These are phyloP conservation scores for Cladosporium sp. DNA, from an alignment of 2,329 filamentous ascomycete genomes.

Conservation along the genomic window DNA sequence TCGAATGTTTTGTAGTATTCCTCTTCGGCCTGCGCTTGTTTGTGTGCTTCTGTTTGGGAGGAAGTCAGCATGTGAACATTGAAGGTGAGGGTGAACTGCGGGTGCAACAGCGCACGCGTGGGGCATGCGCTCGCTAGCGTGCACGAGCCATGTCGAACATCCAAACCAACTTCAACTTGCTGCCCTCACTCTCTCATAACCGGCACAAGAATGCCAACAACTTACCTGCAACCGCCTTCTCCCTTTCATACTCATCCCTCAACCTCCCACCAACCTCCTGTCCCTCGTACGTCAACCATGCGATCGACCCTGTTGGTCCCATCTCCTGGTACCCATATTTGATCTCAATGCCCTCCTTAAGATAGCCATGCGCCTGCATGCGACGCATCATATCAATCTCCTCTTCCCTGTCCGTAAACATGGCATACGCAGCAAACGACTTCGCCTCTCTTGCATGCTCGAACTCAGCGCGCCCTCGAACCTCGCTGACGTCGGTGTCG, in stretches of 20 bases:
- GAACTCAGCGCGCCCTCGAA: slow-evolving; percentile 10
- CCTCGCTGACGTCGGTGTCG: slow-evolving; percentile 3
- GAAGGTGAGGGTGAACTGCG: slow-evolving; percentile 8
- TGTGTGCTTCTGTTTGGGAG: slow-evolving; percentile 12
- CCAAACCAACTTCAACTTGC: background rate
- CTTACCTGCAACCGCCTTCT: slow-evolving; percentile 8
- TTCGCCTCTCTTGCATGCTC: slow-evolving; percentile 19
- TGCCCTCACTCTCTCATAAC: slow-evolving; percentile 13
- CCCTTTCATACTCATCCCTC: slow-evolving; percentile 12
- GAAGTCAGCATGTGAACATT: slow-evolving; percentile 16
- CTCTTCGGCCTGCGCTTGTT: slow-evolving; percentile 9
- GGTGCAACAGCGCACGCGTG: background rate
- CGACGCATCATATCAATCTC: background rate
- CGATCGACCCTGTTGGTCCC: slow-evolving; percentile 12
- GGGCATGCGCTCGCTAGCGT: slow-evolving; percentile 1
- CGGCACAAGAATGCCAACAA: background rate
- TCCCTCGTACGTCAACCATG: slow-evolving; percentile 19
- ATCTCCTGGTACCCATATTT: slow-evolving; percentile 17
- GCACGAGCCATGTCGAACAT: background rate
- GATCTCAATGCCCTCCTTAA: slow-evolving; percentile 13
- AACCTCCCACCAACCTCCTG: slow-evolving; percentile 14
- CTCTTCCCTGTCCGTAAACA: slow-evolving; percentile 6
- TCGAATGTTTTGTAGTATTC: background rate
- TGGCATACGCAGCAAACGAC: slow-evolving; percentile 12
- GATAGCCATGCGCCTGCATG: slow-evolving; percentile 1